Conservation (phyloP, 2,329 filamentous ascomycete genomes). For the Trichoderma polysporum region DNA sequence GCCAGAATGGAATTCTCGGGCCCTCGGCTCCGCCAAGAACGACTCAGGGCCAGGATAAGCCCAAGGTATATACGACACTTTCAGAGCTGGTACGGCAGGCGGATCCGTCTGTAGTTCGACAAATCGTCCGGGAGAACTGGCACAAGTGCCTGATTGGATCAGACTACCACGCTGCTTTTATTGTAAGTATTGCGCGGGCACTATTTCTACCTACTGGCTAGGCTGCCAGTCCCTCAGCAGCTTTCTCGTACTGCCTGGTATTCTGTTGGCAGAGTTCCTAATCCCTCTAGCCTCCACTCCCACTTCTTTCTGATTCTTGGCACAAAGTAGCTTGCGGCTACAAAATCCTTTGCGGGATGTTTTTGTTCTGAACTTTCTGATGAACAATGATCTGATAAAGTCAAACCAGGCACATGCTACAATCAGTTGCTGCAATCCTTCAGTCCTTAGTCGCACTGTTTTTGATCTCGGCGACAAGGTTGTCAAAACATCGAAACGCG, state of each 20-base stretch:
- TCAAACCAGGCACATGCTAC: slow-evolving; percentile 47
- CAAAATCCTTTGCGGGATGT: background rate
- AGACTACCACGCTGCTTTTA: slow-evolving; percentile 52
- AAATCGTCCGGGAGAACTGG: slow-evolving; percentile 51
- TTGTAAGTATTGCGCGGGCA: slow-evolving; percentile 43
- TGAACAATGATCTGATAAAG: slow-evolving; percentile 27
- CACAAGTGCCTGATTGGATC: slow-evolving; percentile 50
- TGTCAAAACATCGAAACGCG: slow-evolving; percentile 40
- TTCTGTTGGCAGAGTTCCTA: too few relatives aligned
- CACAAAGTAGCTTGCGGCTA: background rate
- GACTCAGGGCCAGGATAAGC: background rate
- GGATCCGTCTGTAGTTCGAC: slow-evolving; percentile 47
- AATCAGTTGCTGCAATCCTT: slow-evolving; percentile 44
- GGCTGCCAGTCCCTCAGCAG: too few relatives aligned
- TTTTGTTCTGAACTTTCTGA: background rate
- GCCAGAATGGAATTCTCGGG: background rate
- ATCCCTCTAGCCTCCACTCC: too few relatives aligned
- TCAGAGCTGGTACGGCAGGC: slow-evolving; percentile 38
- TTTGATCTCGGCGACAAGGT: slow-evolving; percentile 48
- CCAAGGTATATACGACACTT: slow-evolving; percentile 28
- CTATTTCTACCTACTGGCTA: too few relatives aligned
- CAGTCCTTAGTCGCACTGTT: slow-evolving; percentile 41
- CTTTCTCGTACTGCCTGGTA: too few relatives aligned
- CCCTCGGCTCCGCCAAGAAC: background rate
- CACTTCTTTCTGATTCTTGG: background rate